Conservation (phyloP, 441 rosid species). For the Gossypium trilobum region DNA sequence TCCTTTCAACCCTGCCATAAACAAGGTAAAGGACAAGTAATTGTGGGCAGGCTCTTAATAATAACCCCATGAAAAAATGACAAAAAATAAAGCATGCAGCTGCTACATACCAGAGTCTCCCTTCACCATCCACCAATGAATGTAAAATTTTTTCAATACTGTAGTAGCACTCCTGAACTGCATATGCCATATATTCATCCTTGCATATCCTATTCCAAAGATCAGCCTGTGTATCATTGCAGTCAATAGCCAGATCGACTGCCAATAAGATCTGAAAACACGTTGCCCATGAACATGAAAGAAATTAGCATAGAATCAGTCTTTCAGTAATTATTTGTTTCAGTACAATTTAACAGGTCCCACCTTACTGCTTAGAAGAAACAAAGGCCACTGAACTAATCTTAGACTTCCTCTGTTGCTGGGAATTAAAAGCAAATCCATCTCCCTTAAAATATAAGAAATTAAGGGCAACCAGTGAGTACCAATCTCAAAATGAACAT, state of each 20-base stretch:
- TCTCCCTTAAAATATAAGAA: slow-evolving; percentile 56
- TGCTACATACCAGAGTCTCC: slow-evolving; percentile 63
- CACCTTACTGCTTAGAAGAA: slow-evolving; percentile 98
- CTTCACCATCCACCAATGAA: slow-evolving; percentile 88
- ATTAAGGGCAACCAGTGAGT: background rate
- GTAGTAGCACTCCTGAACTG: slow-evolving; percentile 91
- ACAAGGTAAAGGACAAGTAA: slow-evolving; percentile 17
- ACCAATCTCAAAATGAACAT: slow-evolving; percentile 2
- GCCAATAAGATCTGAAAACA: slow-evolving; percentile 79
- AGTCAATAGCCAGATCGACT: slow-evolving; percentile 88
- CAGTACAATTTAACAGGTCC: slow-evolving; percentile 17
- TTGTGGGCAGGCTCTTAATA: background rate
- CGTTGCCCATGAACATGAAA: slow-evolving; percentile 14
- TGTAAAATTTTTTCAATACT: slow-evolving; percentile 72
- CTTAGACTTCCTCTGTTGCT: slow-evolving; percentile 87
- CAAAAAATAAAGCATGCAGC: slow-evolving; percentile 12
- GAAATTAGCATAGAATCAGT: slow-evolving; percentile 15
- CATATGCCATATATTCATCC: slow-evolving; percentile 97
- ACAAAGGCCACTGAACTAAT: slow-evolving; percentile 98
- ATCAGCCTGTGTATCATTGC: slow-evolving; percentile 69
- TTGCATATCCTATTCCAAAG: slow-evolving; percentile 76
- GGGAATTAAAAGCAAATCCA: slow-evolving; percentile 91
- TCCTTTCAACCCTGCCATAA: slow-evolving; percentile 80
- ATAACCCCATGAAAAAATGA: background rate
- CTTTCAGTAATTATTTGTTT: background rate